Evolutionary conservation across 345 rosid genomes (phyloP), one percentile per base, ranked within the genome.

Genomic region (Microthlaspi erraticum): DNA sequence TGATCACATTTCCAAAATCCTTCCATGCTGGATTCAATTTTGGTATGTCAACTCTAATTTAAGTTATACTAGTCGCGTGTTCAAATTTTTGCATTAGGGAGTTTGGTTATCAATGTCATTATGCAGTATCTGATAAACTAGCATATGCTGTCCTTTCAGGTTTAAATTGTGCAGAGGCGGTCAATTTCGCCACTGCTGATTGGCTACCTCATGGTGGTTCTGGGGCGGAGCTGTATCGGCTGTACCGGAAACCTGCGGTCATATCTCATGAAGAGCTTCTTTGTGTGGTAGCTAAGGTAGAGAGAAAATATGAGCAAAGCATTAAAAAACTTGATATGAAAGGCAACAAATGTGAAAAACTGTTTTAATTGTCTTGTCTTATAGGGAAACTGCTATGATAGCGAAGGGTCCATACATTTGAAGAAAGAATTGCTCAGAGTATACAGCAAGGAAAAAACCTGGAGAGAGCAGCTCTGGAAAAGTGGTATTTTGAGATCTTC

Each of bases 221-320:
- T 74, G 87, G 92, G 52, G 88, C 94, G 7, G 86, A 88, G 79
- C 85, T 87, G 41, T 93, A 93, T 85, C 86, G 83, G 75, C 75
- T 64, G 57, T 93, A 93, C 83, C 97, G 75, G 37, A 93, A 90
- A 79, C 78, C 93, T 54, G 83, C 98, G 61, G 90, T 93, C 67
- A 83, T 93, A 77, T 88, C 96, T 77, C 97, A 93, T 52, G 98
- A 93, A 78, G 97, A 93, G 86, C 98, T 93, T 80, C 96, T 93
- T 53, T 93, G 87, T 60, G 98, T 88, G 70, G 93, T 87, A 48
- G 96, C 96, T 62, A 87, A 88, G 89, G 91, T 85, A 72, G 37
- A 58, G 42, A 78, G 75, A 53, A 69, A 45, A 13, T 60, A 18
- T 60, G 23, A 17, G 20, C 3, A 50, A 26, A 26, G 38, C 8